Evolutionary conservation across 345 rosid species (phyloP).

Genomic region (Microthlaspi erraticum): DNA sequence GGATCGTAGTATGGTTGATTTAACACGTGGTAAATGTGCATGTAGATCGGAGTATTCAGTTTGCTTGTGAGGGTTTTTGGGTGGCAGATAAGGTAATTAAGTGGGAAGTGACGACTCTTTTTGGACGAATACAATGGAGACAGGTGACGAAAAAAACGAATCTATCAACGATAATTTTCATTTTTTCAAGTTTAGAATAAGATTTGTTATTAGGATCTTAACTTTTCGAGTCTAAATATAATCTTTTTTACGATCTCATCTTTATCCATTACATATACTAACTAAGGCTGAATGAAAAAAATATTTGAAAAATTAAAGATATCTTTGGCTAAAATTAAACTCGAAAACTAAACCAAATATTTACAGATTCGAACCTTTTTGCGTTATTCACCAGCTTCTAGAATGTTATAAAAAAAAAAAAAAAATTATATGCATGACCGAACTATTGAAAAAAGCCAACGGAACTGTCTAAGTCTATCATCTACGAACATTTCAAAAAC

Average conservation of each 20-base stretch:
- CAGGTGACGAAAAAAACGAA: conserved; percentile 22
- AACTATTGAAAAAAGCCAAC: neutral
- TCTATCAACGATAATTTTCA: neutral
- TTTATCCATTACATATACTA: conserved; percentile 11
- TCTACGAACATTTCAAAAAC: neutral
- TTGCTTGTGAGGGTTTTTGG: conserved; percentile 3
- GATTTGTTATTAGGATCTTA: conserved; percentile 16
- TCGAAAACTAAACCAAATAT: too few species aligned
- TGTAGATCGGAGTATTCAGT: conserved; percentile 34
- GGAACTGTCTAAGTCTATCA: neutral
- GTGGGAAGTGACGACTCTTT: conserved; percentile 7
- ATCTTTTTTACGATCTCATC: conserved; percentile 2
- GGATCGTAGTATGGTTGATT: neutral
- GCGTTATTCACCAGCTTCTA: neutral
- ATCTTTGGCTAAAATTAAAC: too few species aligned
- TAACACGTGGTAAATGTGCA: conserved; percentile 28
- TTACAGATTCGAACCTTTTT: neutral
- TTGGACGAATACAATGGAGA: conserved; percentile 11
- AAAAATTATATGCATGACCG: too few species aligned
- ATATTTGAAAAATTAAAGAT: too few species aligned
- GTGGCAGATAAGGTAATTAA: conserved; percentile 21
- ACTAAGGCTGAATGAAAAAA: neutral
- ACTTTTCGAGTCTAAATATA: neutral
- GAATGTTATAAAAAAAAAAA: too few species aligned
- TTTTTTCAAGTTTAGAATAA: conserved; percentile 20